Base-by-base conservation (phyloP, 805 yeast species). In the Saccharomycopsis sp. region DNA sequence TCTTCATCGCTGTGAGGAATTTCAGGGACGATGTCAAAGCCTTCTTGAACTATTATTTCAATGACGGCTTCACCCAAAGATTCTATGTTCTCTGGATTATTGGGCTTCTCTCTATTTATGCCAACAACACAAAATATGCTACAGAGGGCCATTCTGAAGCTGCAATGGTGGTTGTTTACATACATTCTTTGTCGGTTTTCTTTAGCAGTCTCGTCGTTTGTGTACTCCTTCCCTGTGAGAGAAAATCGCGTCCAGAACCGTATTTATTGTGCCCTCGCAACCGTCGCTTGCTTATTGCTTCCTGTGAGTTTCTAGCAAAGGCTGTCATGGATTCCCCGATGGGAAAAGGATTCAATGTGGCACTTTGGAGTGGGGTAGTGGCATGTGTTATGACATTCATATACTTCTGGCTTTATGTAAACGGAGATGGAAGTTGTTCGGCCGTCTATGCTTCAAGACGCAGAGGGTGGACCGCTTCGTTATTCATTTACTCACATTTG, bases 21-120 rank as follows among this genome's bases (percentile, higher is more conserved):
- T 79, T 84, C 22, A 84, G 89, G 88, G 68, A 76, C n/a, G 87
- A 83, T 64, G 72, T 84, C 59, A 80, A 82, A 64, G 87, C 83
- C 59, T 76, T 83, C 64, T 81, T 82, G 76, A 82, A 84, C 68
- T 83, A 81, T 65, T 84, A 82, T 69, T 84, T 78, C 66, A 81
- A 73, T 59, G 85, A 83, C 64, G 88, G 84, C 68, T 67, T 84
- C 54, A 65, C 80, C 2, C 89, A 85, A 65, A 76, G 78, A 57
- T 7, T 72, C 0, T 80, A 77, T 65, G 75, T 83, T 17, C 61
- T 82, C 19, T 82, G 86, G 86, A 74, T 78, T 17, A 68, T 84
- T 62, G 65, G 70, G 1, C 68, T 83, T 47, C 70, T 84, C 59
- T 75, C 82, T 7, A 64, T 82, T 7, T 82, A 75, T 62, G 81